Percentiles rank a stretch among this genome's conserved stretches.
Conservation (phyloP, 2,329 filamentous ascomycete species). For the Seiridium unicorne region DNA sequence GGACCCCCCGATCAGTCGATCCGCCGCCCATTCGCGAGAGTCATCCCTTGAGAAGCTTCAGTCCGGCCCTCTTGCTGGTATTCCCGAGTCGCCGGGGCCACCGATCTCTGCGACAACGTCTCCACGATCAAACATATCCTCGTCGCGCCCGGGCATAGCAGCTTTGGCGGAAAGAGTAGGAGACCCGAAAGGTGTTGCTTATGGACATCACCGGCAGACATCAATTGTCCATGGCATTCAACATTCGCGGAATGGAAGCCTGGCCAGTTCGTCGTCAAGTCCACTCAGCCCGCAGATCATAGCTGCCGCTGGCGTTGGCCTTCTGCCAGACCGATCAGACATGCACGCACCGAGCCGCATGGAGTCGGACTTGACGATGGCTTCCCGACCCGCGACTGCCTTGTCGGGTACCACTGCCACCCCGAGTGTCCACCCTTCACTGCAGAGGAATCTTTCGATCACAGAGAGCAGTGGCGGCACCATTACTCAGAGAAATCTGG, state of each 20-base stretch:
- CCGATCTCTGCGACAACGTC: conserved; percentile 27
- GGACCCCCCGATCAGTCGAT: conserved; percentile 37
- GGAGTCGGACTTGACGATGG: conserved; percentile 40
- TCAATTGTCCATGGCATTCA: conserved; percentile 97
- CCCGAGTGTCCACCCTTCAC: conserved; percentile 25
- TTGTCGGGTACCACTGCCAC: conserved; percentile 42
- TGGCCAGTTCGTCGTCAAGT: conserved; percentile 74
- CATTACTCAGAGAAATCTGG: conserved; percentile 50
- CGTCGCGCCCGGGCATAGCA: conserved; percentile 39
- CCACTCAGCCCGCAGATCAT: conserved; percentile 88
- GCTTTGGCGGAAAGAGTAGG: conserved; percentile 49
- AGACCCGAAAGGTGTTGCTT: conserved; percentile 53
- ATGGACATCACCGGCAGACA: conserved; percentile 93
- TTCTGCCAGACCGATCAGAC: conserved; percentile 51
- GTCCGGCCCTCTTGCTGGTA: conserved; percentile 28
- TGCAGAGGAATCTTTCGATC: conserved; percentile 46
- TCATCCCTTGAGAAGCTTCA: conserved; percentile 57
- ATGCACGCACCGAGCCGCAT: conserved; percentile 45
- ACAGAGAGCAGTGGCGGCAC: conserved; percentile 42
- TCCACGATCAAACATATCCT: conserved; percentile 37
- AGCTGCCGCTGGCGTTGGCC: conserved; percentile 60
- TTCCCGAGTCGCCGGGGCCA: conserved; percentile 28
- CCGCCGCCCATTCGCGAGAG: conserved; percentile 53
- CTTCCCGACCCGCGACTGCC: conserved; percentile 44
- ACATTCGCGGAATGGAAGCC: conserved; percentile 87